Evolutionary conservation across 805 yeast genomes (phyloP).

Genomic region (Ogataea paraovalis): DNA sequence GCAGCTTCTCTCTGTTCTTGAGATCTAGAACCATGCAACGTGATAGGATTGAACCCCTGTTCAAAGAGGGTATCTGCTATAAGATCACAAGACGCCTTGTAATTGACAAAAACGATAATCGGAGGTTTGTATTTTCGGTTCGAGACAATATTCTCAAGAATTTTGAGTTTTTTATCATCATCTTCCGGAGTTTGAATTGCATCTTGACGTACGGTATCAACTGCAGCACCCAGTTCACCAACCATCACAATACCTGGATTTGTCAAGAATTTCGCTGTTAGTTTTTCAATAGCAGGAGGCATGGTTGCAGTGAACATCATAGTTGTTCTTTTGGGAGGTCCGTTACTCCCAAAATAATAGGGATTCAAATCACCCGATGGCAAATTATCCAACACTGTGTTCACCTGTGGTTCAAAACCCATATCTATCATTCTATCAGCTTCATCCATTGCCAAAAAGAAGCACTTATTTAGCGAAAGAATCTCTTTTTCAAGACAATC

Average conservation of each 20-base stretch:
- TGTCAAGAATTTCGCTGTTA: constrained; percentile 58
- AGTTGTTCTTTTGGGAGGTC: constrained; percentile 49
- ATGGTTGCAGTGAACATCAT: constrained; percentile 96
- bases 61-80: constrained; percentile 48
- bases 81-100: constrained; percentile 66
- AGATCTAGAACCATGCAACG: constrained; percentile 81
- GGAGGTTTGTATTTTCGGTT: constrained; percentile 41
- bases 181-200: constrained; percentile 50
- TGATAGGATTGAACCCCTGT: constrained; percentile 47
- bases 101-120: constrained; percentile 79
- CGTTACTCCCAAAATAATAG: constrained; percentile 24
- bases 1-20: constrained; percentile 87
- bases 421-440: constrained; percentile 95
- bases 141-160: constrained; percentile 37
- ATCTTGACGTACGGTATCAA: constrained; percentile 64
- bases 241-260: constrained; percentile 63
- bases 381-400: constrained; percentile 51
- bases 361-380: constrained; percentile 44
- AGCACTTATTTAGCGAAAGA: constrained; percentile 55
- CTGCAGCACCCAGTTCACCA: constrained; percentile 64
- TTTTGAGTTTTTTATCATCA: constrained; percentile 40
- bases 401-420: constrained; percentile 85
- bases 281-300: constrained; percentile 65
- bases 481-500: constrained; percentile 75
- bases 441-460: constrained; percentile 79